Percentiles rank a stretch among this genome's conserved stretches.
These are phyloP conservation scores for Eudorina sp. DNA, from an alignment of 139 green algal genomes.

Conservation along the genomic window DNA sequence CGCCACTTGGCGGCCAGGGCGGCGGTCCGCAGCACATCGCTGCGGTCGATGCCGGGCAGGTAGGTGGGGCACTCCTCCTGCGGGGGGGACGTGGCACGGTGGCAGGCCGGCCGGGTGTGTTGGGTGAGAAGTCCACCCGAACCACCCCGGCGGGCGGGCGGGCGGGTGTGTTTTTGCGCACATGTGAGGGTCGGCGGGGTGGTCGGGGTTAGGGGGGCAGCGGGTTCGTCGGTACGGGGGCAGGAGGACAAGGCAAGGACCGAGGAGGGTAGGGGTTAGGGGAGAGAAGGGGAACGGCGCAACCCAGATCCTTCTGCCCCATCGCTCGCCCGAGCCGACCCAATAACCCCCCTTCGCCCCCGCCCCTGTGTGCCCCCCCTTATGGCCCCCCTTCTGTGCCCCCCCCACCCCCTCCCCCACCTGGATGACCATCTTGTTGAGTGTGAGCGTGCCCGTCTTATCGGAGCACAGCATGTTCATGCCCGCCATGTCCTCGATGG, in stretches of 20 bases:
- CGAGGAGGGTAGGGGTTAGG: too few relatives aligned
- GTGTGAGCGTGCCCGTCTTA: conserved; percentile 91
- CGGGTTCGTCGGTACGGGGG: too few relatives aligned
- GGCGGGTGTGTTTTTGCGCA: too few relatives aligned
- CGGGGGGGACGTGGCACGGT: not conserved
- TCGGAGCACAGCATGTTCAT: conserved; percentile 95
- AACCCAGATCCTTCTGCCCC: too few relatives aligned
- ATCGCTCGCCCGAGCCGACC: too few relatives aligned
- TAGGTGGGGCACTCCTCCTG: conserved; percentile 81
- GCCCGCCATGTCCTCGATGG: conserved; percentile 92
- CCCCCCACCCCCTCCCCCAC: not conserved
- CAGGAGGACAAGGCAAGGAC: too few relatives aligned
- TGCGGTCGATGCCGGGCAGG: conserved; percentile 55
- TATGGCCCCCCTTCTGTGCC: not conserved
- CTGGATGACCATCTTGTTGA: conserved; percentile 94
- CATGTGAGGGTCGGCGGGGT: too few relatives aligned
- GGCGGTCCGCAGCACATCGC: conserved; percentile 66
- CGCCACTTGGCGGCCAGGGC: conserved; percentile 88
- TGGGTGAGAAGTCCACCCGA: too few relatives aligned
- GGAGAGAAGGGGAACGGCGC: too few relatives aligned
- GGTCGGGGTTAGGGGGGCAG: too few relatives aligned
- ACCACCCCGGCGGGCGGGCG: too few relatives aligned
- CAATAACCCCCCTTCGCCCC: not conserved
- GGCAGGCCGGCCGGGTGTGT: not conserved
- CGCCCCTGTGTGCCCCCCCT: not conserved